phyloP scores from a whole-genome alignment of 306 rosid genomes.

The Rosa lucieae region DNA sequence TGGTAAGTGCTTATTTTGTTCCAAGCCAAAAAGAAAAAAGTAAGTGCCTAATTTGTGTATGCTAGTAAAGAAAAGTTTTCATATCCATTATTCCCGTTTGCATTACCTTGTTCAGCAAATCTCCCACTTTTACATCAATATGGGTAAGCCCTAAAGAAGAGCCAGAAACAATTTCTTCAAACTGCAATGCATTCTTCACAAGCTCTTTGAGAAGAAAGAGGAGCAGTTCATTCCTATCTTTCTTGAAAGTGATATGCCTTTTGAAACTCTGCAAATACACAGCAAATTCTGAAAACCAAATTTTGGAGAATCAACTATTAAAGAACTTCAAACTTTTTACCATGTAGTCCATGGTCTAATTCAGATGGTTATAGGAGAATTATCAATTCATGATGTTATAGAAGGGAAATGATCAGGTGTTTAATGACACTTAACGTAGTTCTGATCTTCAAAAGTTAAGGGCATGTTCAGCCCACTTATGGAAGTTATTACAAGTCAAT shows the following conservation, averaged over 20 bases:
- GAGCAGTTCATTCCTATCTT: conserved; percentile 78
- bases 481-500: not conserved
- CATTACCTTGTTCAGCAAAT: conserved; percentile 65
- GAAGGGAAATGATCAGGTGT: not conserved
- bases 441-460: not conserved
- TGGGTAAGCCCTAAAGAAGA: conserved; percentile 58
- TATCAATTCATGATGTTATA: not conserved
- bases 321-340: not conserved
- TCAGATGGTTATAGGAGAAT: not conserved
- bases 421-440: not conserved
- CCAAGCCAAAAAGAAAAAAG: not conserved
- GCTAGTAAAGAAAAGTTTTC: not conserved
- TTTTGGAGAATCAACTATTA: not conserved
- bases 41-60: not conserved
- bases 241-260: conserved; percentile 89
- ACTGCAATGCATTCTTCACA: conserved; percentile 76
- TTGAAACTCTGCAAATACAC: conserved; percentile 71
- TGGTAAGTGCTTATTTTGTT: not conserved
- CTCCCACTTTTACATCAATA: conserved; percentile 71
- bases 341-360: not conserved
- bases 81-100: not conserved
- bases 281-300: not conserved
- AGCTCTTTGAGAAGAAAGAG: conserved; percentile 76
- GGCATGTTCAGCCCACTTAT: not conserved
- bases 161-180: conserved; percentile 74